Percentiles rank a stretch among this genome's conserved stretches.
phyloP scores from a whole-genome alignment of 1,284 basidiomycete species.

The Trichosporon asahii region DNA sequence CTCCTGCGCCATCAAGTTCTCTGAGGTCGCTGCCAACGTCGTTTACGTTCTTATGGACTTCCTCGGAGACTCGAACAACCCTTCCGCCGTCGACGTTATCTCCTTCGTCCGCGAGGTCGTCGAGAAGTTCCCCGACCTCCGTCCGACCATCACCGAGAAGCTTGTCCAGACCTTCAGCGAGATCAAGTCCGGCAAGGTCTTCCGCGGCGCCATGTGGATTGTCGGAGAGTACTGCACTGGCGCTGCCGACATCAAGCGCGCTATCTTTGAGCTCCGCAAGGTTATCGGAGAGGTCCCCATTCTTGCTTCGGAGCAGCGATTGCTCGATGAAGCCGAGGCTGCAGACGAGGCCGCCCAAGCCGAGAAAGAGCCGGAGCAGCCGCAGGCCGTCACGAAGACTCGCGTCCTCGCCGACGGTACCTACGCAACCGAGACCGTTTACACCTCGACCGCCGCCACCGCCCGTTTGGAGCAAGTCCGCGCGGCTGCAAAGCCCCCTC shows the following conservation, averaged over 20 bases:
- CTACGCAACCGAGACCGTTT: conserved; percentile 95
- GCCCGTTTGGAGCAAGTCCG: conserved; percentile 76
- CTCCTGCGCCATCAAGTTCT: conserved; percentile 93
- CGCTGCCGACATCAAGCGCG: conserved; percentile 63
- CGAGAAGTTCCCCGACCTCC: conserved; percentile 91
- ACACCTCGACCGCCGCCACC: conserved; percentile 64
- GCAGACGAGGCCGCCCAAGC: conserved; percentile 53
- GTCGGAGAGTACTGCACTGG: conserved; percentile 88
- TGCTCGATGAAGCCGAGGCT: conserved; percentile 70
- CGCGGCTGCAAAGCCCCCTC: conserved; percentile 81
- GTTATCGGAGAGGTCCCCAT: conserved; percentile 96
- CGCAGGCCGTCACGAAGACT: conserved; percentile 55
- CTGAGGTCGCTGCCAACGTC: conserved; percentile 95
- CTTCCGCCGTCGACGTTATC: conserved; percentile 92
- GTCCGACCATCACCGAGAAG: conserved; percentile 78
- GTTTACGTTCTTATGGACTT: conserved; percentile 98
- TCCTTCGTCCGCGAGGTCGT: conserved; percentile 95
- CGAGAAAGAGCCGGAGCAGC: conserved; percentile 49
- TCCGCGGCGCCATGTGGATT: conserved; percentile 96
- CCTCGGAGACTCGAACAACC: conserved; percentile 92
- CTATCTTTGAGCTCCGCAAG: conserved; percentile 77
- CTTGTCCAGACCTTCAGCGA: conserved; percentile 78
- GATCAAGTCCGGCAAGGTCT: conserved; percentile 97
- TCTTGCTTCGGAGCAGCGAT: conserved; percentile 77
- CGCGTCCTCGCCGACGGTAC: conserved; percentile 91